phyloP scores from a whole-genome alignment of 2,329 filamentous ascomycete genomes.

The Periconia sp. region DNA sequence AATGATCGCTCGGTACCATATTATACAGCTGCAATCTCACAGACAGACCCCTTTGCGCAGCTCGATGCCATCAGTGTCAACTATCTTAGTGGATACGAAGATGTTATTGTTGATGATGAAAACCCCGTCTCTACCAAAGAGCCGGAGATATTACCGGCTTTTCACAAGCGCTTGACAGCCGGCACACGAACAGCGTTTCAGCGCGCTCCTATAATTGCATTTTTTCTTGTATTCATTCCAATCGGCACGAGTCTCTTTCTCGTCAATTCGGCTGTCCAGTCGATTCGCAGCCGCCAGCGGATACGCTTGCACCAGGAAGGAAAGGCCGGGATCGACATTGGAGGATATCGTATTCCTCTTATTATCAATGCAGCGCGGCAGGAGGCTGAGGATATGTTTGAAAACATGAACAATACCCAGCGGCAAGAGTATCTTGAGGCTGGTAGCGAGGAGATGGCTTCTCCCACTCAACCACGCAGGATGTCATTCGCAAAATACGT shows the following conservation, averaged over 20 bases:
- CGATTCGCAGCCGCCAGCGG: conserved; percentile 72
- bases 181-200: conserved; percentile 51
- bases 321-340: conserved; percentile 69
- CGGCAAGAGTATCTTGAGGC: conserved; percentile 72
- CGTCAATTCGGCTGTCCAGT: conserved; percentile 78
- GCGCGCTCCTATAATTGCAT: conserved; percentile 67
- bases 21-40: conserved; percentile 81
- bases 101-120: conserved; percentile 74
- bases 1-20: conserved; percentile 84
- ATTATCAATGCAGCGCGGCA: conserved; percentile 72
- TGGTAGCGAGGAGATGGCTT: conserved; percentile 53
- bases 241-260: conserved; percentile 75
- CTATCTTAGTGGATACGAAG: conserved; percentile 74
- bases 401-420: conserved; percentile 72
- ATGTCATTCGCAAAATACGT: conserved; percentile 6
- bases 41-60: conserved; percentile 77
- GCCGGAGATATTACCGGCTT: conserved; percentile 37
- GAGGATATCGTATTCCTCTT: conserved; percentile 76
- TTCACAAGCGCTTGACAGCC: conserved; percentile 43
- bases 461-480: conserved; percentile 29
- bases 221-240: conserved; percentile 74
- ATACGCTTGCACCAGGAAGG: conserved; percentile 79
- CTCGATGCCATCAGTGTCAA: conserved; percentile 72
- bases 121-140: conserved; percentile 63
- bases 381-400: conserved; percentile 79